phyloP scores from a whole-genome alignment of 2,329 filamentous ascomycete genomes.

The Monilinia vaccinii-corymbosi region DNA sequence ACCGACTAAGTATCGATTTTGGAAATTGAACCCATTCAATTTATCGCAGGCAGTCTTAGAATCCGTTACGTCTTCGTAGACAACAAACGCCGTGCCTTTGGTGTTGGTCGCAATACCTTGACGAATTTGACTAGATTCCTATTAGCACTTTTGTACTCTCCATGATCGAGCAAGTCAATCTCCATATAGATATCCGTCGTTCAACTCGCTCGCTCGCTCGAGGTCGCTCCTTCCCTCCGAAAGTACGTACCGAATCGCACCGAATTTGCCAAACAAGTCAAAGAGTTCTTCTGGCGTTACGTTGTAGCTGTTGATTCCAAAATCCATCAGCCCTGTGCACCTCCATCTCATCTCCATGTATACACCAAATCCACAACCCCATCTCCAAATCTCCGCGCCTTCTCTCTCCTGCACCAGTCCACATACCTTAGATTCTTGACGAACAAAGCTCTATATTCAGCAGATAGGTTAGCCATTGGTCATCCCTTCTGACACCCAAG shows the following conservation, averaged over 20 bases:
- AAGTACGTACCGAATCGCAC: constrained; percentile 74
- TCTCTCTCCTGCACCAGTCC: neutral
- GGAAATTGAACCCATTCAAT: constrained; percentile 99
- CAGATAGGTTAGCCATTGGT: constrained; percentile 21
- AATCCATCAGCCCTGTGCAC: constrained; percentile 41
- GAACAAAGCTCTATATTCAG: constrained; percentile 80
- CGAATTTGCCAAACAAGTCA: constrained; percentile 97
- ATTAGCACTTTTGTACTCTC: constrained; percentile 3
- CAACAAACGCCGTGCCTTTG: constrained; percentile 97
- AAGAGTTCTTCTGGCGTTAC: constrained; percentile 96
- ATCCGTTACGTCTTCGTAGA: constrained; percentile 99
- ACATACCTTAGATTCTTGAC: constrained; percentile 97
- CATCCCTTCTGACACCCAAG: neutral
- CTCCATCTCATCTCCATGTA: constrained; percentile 37
- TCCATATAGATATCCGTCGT: neutral
- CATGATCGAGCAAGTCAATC: constrained; percentile 6
- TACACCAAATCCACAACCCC: constrained; percentile 8
- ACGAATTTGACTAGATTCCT: constrained; percentile 72
- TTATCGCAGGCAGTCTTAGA: constrained; percentile 99
- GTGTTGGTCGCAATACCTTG: constrained; percentile 96
- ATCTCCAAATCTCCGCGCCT: neutral
- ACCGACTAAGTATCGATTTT: constrained; percentile 98
- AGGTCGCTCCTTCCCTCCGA: neutral
- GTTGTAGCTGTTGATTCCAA: constrained; percentile 66
- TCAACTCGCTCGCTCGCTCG: neutral